Percentiles rank a stretch among this genome's conserved stretches.
Evolutionary conservation across 1,284 basidiomycete species (phyloP).

Genomic region (Boletus smithii): DNA sequence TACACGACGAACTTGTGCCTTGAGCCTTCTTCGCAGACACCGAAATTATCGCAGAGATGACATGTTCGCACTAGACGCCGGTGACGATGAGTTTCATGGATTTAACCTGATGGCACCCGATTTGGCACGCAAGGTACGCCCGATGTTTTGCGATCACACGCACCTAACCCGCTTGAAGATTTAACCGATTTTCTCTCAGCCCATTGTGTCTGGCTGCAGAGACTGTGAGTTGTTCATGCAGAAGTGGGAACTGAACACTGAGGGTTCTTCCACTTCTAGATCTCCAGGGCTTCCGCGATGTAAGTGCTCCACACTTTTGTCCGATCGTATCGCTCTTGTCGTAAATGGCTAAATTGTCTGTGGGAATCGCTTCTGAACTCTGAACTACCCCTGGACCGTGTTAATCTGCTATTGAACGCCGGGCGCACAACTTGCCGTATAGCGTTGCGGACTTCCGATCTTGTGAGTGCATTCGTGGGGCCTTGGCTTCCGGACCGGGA

Average conservation of each 20-base stretch:
- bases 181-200: slow-evolving; percentile 34
- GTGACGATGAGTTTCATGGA: slow-evolving; percentile 64
- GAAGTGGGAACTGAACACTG: too few species aligned
- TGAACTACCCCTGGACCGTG: too few species aligned
- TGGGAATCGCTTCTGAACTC: too few species aligned
- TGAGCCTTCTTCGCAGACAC: slow-evolving; percentile 24
- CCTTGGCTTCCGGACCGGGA: neutral
- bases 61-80: slow-evolving; percentile 43
- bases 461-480: slow-evolving; percentile 36
- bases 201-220: slow-evolving; percentile 60
- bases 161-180: neutral
- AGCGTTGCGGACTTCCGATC: too few species aligned
- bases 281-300: too few species aligned
- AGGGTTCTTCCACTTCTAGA: too few species aligned
- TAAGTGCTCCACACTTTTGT: too few species aligned
- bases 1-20: slow-evolving; percentile 71
- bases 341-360: too few species aligned
- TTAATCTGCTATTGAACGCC: too few species aligned
- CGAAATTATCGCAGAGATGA: slow-evolving; percentile 1
- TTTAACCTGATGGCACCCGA: slow-evolving; percentile 62
- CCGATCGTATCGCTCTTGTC: too few species aligned
- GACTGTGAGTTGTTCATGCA: slow-evolving; percentile 43
- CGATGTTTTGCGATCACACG: neutral
- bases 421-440: slow-evolving; percentile 8
- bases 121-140: slow-evolving; percentile 62